Conservation (phyloP, 2,329 filamentous ascomycete species). For the Teratosphaeria epicoccoides region DNA sequence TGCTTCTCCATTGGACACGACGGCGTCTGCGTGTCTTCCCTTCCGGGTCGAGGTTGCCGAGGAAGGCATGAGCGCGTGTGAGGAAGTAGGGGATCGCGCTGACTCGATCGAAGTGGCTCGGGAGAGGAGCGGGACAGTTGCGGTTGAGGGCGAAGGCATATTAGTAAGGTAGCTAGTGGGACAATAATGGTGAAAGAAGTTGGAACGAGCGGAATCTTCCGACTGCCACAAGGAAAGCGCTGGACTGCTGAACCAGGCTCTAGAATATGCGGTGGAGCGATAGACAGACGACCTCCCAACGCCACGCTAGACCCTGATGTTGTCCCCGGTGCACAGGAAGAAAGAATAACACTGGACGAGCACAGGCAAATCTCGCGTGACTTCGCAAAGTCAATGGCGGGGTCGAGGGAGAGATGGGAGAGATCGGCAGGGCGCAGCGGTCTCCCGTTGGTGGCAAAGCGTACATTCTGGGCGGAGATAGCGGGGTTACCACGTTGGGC, state of each 20-base stretch:
- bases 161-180: neutral
- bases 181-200: neutral
- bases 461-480: no score
- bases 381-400: no score
- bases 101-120: constrained; percentile 25
- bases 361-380: no score
- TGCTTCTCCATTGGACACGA: constrained; percentile 43
- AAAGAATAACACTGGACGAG: no score
- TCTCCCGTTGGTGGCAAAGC: no score
- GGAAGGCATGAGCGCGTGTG: constrained; percentile 37
- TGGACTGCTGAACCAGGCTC: neutral
- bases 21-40: constrained; percentile 49
- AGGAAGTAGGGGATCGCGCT: constrained; percentile 25
- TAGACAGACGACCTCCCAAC: neutral
- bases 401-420: no score
- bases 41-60: constrained; percentile 34
- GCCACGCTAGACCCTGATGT: no score
- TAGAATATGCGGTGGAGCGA: neutral
- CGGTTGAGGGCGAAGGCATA: constrained; percentile 8
- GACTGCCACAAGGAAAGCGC: neutral
- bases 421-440: no score
- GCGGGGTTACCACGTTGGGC: no score
- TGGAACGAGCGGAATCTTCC: neutral
- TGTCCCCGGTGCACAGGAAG: no score
- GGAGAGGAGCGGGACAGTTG: constrained; percentile 15